These are phyloP conservation scores for Epichloe sibirici DNA, from an alignment of 2,329 filamentous ascomycete species.

Conservation along the genomic window DNA sequence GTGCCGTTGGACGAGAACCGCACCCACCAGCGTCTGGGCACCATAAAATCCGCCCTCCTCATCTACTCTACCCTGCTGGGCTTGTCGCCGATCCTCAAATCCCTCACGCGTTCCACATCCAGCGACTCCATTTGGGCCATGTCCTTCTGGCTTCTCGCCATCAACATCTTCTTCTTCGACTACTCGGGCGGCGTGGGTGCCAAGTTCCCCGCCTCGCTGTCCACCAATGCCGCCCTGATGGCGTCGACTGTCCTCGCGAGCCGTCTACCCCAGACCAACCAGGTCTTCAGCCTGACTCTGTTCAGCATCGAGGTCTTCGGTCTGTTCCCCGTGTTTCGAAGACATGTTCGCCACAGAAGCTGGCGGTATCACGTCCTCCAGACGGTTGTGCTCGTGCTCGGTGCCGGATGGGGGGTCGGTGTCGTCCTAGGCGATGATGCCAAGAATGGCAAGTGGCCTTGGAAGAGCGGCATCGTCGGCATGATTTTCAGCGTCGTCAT, in stretches of 20 bases:
- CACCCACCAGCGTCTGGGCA: constrained; percentile 50
- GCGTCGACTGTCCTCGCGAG: constrained; percentile 88
- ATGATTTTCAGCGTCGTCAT: constrained; percentile 64
- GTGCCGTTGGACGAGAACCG: constrained; percentile 26
- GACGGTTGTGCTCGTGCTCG: constrained; percentile 63
- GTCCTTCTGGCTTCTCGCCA: constrained; percentile 80
- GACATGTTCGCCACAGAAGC: constrained; percentile 70
- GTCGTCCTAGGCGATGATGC: constrained; percentile 38
- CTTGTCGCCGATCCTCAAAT: constrained; percentile 89
- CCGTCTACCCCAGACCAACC: constrained; percentile 75
- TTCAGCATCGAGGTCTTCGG: constrained; percentile 98
- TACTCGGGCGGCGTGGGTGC: constrained; percentile 60
- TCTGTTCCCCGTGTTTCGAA: constrained; percentile 92
- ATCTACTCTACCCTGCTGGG: constrained; percentile 90
- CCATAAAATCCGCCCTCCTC: constrained; percentile 80
- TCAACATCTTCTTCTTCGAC: constrained; percentile 98
- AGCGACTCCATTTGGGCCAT: constrained; percentile 96
- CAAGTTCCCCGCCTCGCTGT: constrained; percentile 63
- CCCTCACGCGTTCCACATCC: constrained; percentile 83
- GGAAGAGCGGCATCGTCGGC: constrained; percentile 52
- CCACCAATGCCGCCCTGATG: constrained; percentile 94
- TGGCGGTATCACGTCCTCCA: constrained; percentile 71
- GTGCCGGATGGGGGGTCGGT: constrained; percentile 71
- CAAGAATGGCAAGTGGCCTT: constrained; percentile 31
- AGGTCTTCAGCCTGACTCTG: constrained; percentile 88